Evolutionary conservation across 169 alveolate genomes (phyloP).

Genomic region (Plasmodium blacklocki): DNA sequence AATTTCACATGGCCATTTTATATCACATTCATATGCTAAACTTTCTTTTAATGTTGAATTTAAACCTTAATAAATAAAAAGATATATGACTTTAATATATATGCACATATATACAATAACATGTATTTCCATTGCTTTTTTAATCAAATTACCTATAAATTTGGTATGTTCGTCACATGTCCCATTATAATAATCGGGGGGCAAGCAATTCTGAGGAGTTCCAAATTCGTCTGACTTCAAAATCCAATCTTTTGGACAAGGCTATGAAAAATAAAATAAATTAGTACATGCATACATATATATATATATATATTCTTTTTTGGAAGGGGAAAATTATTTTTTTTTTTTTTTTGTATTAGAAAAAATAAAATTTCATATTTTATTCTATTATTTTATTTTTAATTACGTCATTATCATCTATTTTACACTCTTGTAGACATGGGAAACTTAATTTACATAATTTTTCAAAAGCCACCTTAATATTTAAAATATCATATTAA

Average conservation of each 20-base stretch:
- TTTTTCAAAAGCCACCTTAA: slow-evolving; percentile 65
- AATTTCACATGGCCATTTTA: slow-evolving; percentile 47
- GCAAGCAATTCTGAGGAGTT: slow-evolving; percentile 27
- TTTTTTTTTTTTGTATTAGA: not conserved
- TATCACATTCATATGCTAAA: slow-evolving; percentile 49
- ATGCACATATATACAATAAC: not conserved
- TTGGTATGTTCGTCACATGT: slow-evolving; percentile 52
- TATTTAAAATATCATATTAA: not conserved
- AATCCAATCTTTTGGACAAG: slow-evolving; percentile 57
- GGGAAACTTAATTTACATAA: slow-evolving; percentile 47
- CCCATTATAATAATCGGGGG: slow-evolving; percentile 65
- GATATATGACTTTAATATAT: not conserved
- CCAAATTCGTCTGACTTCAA: slow-evolving; percentile 58
- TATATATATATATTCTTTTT: not conserved
- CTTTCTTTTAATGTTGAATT: slow-evolving; percentile 23
- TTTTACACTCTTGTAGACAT: slow-evolving; percentile 37
- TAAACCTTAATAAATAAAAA: slow-evolving; percentile 25
- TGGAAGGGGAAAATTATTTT: not conserved
- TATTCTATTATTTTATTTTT: slow-evolving; percentile 5
- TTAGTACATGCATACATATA: not conserved
- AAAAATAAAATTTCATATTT: not conserved
- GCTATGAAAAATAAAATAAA: slow-evolving; percentile 19
- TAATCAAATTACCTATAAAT: slow-evolving; percentile 17
- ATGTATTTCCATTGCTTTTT: not conserved
- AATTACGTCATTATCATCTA: slow-evolving; percentile 58